Evolutionary conservation across 2,329 filamentous ascomycete genomes (phyloP).

Genomic region (Diaporthe citriasiana): DNA sequence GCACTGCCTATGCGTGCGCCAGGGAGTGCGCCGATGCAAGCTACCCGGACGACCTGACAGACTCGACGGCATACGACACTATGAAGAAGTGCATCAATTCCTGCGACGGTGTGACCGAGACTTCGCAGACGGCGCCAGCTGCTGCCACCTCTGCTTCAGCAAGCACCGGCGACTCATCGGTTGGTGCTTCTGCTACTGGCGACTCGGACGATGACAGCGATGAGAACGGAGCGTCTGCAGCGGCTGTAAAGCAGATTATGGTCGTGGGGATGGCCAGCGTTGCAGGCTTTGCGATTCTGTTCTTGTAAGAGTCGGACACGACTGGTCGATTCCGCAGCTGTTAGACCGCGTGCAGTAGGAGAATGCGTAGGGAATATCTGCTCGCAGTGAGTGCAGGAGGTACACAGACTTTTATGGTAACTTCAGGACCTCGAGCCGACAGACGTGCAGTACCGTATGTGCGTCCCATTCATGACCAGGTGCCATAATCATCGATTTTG

Average conservation of each 20-base stretch:
- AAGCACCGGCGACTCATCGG: background rate
- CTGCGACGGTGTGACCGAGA: constrained; percentile 12
- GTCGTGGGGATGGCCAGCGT: constrained; percentile 13
- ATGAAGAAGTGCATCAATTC: constrained; percentile 3
- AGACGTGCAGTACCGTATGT: background rate
- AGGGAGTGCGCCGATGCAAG: constrained; percentile 16
- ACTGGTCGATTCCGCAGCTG: background rate
- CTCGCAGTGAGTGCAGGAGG: background rate
- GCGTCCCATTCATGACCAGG: background rate
- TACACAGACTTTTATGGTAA: background rate
- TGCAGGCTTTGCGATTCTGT: constrained; percentile 2
- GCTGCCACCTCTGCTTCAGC: constrained; percentile 2
- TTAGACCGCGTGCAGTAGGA: no score
- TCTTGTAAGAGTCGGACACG: background rate
- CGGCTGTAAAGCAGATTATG: constrained; percentile 7
- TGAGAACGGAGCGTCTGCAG: background rate
- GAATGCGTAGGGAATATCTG: background rate
- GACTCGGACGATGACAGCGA: background rate
- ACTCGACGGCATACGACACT: constrained; percentile 45
- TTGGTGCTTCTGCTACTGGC: background rate
- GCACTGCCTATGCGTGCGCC: constrained; percentile 9
- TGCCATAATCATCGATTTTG: background rate
- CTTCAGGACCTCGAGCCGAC: background rate
- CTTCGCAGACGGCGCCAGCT: constrained; percentile 4
- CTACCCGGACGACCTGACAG: constrained; percentile 18